Evolutionary conservation across 306 rosid species (phyloP).

Genomic region (Cucumis hystrix): DNA sequence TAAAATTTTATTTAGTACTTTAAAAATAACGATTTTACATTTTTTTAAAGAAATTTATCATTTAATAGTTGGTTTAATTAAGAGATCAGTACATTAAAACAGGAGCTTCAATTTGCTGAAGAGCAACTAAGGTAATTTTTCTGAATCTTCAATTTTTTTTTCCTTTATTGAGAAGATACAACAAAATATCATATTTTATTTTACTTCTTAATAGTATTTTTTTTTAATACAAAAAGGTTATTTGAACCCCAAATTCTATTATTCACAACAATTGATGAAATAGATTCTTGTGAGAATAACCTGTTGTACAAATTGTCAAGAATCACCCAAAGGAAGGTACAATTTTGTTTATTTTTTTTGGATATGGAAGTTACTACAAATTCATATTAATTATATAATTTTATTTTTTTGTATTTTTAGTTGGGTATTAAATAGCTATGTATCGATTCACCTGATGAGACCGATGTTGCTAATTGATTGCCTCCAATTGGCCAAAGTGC

Average conservation of each 20-base stretch:
- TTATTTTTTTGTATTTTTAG: too few species aligned
- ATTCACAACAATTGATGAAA: conserved; percentile 45
- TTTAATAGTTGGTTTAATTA: too few species aligned
- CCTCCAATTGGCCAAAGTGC: conserved; percentile 2
- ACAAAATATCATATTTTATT: too few species aligned
- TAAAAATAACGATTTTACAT: too few species aligned
- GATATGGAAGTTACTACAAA: background rate
- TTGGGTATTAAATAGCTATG: conserved; percentile 9
- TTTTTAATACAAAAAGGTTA: too few species aligned
- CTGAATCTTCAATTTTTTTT: too few species aligned
- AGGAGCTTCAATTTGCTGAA: conserved; percentile 66
- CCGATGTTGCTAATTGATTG: conserved; percentile 16
- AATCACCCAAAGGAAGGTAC: conserved; percentile 72
- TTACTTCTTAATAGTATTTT: too few species aligned
- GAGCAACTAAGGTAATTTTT: conserved; percentile 52
- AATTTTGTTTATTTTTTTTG: too few species aligned
- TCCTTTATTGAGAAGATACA: too few species aligned
- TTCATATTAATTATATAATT: background rate
- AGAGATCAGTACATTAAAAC: conserved; percentile 47
- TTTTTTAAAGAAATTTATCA: too few species aligned
- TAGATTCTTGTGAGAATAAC: conserved; percentile 51
- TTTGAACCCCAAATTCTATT: conserved; percentile 59
- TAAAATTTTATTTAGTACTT: too few species aligned
- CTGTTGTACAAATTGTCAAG: conserved; percentile 46
- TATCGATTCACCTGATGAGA: too few species aligned